Conservation (phyloP, 257 asterid species). For the Solanum lignicaule region DNA sequence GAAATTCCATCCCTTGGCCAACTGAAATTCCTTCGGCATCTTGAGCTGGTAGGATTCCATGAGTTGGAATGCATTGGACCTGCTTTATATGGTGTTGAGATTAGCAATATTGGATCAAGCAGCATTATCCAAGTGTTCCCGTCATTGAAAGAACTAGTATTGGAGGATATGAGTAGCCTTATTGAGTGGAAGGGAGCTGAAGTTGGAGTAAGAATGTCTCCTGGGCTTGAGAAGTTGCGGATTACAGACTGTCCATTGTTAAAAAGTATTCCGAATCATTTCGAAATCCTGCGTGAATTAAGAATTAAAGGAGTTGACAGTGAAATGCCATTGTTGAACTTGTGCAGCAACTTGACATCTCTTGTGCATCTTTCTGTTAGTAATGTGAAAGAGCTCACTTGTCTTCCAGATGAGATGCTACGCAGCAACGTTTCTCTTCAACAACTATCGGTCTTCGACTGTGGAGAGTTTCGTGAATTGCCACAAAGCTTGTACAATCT, state of each 20-base stretch:
- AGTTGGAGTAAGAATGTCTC: too few species aligned
- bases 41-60: too few species aligned
- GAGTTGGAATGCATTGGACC: too few species aligned
- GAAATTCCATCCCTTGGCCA: too few species aligned
- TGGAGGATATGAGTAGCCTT: too few species aligned
- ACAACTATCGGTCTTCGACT: accelerated
- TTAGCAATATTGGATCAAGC: too few species aligned
- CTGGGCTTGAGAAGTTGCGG: not conserved
- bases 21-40: too few species aligned
- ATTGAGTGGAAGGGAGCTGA: too few species aligned
- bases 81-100: too few species aligned
- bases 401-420: slow-evolving; percentile 3
- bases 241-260: not conserved
- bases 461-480: not conserved
- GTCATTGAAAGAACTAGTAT: too few species aligned
- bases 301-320: accelerated
- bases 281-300: slow-evolving; percentile 7
- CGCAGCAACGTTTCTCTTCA: not conserved
- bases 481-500: not conserved
- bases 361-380: not conserved
- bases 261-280: slow-evolving; percentile 13
- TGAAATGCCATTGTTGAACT: not conserved
- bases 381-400: not conserved
- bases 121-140: too few species aligned
- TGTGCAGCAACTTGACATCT: slow-evolving; percentile 2